Evolutionary conservation across 2,329 filamentous ascomycete species (phyloP).

Genomic region (Neofusicoccum laricinum): DNA sequence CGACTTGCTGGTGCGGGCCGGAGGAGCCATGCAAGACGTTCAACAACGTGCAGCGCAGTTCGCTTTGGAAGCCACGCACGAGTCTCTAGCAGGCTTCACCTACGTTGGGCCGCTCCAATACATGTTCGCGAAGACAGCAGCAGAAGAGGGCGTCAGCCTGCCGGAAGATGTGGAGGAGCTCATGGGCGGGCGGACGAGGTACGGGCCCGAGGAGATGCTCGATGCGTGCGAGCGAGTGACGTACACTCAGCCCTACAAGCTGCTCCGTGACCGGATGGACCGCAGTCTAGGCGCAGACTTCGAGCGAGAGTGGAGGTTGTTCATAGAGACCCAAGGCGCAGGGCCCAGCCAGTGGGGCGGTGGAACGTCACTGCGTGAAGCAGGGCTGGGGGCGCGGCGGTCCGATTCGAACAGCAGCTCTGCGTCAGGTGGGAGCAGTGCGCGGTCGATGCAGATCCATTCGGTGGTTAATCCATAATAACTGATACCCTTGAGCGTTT

Average conservation of each 20-base stretch:
- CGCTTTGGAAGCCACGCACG: conserved; percentile 22
- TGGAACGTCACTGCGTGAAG: not conserved
- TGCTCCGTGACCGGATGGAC: conserved; percentile 18
- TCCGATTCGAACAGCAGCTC: conserved; percentile 9
- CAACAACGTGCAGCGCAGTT: conserved; percentile 18
- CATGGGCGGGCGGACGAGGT: conserved; percentile 20
- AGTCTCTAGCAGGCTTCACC: conserved; percentile 23
- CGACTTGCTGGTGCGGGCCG: conserved; percentile 22
- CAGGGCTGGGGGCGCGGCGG: not conserved
- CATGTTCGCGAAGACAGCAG: conserved; percentile 24
- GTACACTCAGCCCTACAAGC: conserved; percentile 24
- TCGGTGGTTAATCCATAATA: conserved; percentile 19
- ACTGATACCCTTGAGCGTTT: not conserved
- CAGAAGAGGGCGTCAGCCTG: conserved; percentile 17
- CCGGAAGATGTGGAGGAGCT: conserved; percentile 20
- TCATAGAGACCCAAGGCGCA: conserved; percentile 18
- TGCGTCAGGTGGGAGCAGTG: conserved; percentile 4
- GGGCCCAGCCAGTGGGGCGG: not conserved
- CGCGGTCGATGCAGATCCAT: conserved; percentile 19
- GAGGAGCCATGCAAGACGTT: conserved; percentile 8
- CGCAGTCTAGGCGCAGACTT: conserved; percentile 15
- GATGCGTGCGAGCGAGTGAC: conserved; percentile 26
- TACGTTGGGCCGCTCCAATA: conserved; percentile 26
- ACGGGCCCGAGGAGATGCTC: conserved; percentile 25
- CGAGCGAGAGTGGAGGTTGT: conserved; percentile 18